phyloP scores from a whole-genome alignment of 2,329 filamentous ascomycete species.

The Diaporthe sp. region DNA sequence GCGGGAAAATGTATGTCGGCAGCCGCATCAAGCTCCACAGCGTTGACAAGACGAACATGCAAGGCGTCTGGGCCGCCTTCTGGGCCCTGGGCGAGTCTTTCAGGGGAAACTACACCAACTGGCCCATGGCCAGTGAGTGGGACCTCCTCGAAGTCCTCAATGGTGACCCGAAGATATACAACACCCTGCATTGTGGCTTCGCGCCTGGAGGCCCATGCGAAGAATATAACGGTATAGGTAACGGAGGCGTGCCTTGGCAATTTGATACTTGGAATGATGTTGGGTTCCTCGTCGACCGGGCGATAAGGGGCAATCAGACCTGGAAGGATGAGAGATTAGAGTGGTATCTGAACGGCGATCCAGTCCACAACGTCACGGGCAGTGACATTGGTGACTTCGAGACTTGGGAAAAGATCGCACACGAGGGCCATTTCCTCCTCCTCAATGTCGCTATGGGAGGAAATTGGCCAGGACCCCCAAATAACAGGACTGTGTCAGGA shows the following conservation, averaged over 20 bases:
- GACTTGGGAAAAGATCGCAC: constrained; percentile 11
- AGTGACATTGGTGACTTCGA: constrained; percentile 8
- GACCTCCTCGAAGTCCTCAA: constrained; percentile 17
- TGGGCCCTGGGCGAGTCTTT: constrained; percentile 9
- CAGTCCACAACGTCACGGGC: constrained; percentile 8
- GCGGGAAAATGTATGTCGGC: constrained; percentile 4
- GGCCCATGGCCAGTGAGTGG: constrained; percentile 15
- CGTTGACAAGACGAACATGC: constrained; percentile 2
- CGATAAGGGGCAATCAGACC: constrained; percentile 5
- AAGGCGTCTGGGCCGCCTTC: constrained; percentile 15
- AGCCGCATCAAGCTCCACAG: constrained; percentile 20
- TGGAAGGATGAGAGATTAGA: constrained; percentile 11
- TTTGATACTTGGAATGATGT: constrained; percentile 3
- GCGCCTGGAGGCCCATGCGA: not conserved
- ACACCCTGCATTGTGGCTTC: not conserved
- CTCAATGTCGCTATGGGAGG: constrained; percentile 8
- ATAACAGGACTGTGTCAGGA: constrained; percentile 4
- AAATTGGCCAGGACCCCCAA: constrained; percentile 12
- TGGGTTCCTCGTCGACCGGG: constrained; percentile 2
- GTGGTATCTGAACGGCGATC: constrained; percentile 6
- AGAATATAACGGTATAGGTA: not conserved
- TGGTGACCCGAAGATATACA: not conserved
- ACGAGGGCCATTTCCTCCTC: constrained; percentile 17
- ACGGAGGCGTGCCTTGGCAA: constrained; percentile 7
- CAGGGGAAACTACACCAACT: constrained; percentile 9